phyloP scores from a whole-genome alignment of 768 basidiomycete species.

The Mycena sanguinolenta region DNA sequence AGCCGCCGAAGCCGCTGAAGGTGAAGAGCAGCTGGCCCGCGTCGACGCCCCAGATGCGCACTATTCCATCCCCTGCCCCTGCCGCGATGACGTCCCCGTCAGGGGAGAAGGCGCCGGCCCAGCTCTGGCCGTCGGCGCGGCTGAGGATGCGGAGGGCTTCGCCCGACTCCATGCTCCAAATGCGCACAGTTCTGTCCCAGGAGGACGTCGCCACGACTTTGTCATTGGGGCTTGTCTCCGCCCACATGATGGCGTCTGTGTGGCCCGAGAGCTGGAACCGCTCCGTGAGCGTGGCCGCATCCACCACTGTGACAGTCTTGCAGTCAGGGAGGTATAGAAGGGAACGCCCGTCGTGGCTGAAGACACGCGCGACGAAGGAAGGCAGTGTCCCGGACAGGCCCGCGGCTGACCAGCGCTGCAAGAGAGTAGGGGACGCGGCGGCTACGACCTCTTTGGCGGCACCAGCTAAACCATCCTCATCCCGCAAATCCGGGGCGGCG shows the following conservation, averaged over 20 bases:
- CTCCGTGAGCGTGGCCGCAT: neutral
- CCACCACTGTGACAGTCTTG: conserved; percentile 8
- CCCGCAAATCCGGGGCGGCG: neutral
- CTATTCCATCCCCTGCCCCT: conserved; percentile 32
- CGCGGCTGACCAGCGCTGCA: neutral
- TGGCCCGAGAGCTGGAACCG: conserved; percentile 32
- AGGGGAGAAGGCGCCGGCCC: conserved; percentile 38
- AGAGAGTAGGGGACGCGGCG: neutral
- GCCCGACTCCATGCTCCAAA: conserved; percentile 36
- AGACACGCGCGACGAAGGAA: neutral
- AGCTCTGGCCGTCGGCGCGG: conserved; percentile 21
- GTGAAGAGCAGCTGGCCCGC: conserved; percentile 34
- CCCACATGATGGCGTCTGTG: too few species aligned
- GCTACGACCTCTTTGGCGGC: neutral
- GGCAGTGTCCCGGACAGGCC: conserved; percentile 2
- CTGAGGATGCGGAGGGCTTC: conserved; percentile 15
- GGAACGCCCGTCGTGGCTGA: conserved; percentile 27
- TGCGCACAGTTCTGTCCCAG: conserved; percentile 37
- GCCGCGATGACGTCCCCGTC: conserved; percentile 37
- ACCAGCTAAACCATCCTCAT: neutral
- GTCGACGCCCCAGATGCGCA: conserved; percentile 37
- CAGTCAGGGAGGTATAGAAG: neutral
- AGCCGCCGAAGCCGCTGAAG: conserved; percentile 16
- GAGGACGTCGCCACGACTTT: conserved; percentile 33
- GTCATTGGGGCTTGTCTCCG: too few species aligned